Percentiles rank a stretch among this genome's conserved stretches.
phyloP scores from a whole-genome alignment of 805 yeast genomes.

The Pachysolen tannophilus region DNA sequence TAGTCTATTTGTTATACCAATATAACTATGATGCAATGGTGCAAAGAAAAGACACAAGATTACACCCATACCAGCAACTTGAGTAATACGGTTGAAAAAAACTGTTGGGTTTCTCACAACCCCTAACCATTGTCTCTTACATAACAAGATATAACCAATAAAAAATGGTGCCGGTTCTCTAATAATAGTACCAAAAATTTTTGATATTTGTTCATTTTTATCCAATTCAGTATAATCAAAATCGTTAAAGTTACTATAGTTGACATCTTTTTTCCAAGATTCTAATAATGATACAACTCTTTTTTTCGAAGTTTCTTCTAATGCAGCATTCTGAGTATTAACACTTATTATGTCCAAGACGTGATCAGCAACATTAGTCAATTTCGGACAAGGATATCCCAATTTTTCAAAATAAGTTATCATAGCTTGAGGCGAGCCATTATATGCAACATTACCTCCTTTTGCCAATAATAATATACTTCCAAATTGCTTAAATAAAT shows the following conservation, averaged over 20 bases:
- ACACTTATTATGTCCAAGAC: slow-evolving; percentile 49
- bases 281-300: slow-evolving; percentile 31
- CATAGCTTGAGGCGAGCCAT: slow-evolving; percentile 41
- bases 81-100: slow-evolving; percentile 48
- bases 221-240: not conserved
- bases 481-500: slow-evolving; percentile 53
- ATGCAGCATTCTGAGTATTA: slow-evolving; percentile 30
- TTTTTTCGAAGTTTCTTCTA: slow-evolving; percentile 30
- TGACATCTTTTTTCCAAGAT: slow-evolving; percentile 25
- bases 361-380: slow-evolving; percentile 61
- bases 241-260: too few relatives aligned
- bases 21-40: slow-evolving; percentile 31
- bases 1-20: slow-evolving; percentile 50
- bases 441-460: slow-evolving; percentile 55
- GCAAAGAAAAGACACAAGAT: slow-evolving; percentile 57
- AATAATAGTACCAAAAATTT: slow-evolving; percentile 12
- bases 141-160: slow-evolving; percentile 20
- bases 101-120: slow-evolving; percentile 40
- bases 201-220: not conserved
- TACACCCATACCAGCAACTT: slow-evolving; percentile 47
- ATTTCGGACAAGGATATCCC: slow-evolving; percentile 43
- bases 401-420: slow-evolving; percentile 32
- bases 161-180: slow-evolving; percentile 16
- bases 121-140: slow-evolving; percentile 25
- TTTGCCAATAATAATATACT: slow-evolving; percentile 54